phyloP scores from a whole-genome alignment of 352 stramenopile genomes.

The Phytophthora boehmeriae region DNA sequence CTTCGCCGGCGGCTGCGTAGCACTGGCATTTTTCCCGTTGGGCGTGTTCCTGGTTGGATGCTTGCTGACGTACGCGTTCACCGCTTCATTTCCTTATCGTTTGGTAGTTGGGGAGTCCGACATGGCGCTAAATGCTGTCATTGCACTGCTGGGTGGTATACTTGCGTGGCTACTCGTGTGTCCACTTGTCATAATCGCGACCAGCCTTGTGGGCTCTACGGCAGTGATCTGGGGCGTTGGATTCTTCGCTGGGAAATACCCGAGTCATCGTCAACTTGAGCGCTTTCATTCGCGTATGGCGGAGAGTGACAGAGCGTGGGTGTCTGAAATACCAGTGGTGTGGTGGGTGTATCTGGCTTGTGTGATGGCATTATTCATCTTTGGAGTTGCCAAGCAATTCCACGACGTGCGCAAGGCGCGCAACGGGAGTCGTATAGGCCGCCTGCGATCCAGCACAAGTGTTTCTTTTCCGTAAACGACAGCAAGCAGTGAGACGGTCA shows the following conservation, averaged over 20 bases:
- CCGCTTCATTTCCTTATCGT: constrained; percentile 46
- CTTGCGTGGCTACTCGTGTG: constrained; percentile 67
- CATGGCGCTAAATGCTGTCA: constrained; percentile 38
- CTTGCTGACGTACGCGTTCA: constrained; percentile 44
- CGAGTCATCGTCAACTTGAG: constrained; percentile 58
- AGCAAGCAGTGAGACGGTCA: background rate
- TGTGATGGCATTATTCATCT: constrained; percentile 49
- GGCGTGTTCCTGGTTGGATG: constrained; percentile 57
- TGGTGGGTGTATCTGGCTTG: constrained; percentile 76
- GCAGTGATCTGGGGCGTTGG: constrained; percentile 62
- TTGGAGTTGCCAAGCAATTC: constrained; percentile 45
- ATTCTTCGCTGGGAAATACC: constrained; percentile 76
- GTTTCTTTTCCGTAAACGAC: constrained; percentile 13
- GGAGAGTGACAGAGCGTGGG: constrained; percentile 23
- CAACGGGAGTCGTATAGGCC: constrained; percentile 22
- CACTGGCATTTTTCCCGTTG: constrained; percentile 51
- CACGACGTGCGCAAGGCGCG: constrained; percentile 22
- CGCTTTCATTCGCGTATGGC: constrained; percentile 38
- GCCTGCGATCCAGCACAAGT: constrained; percentile 23
- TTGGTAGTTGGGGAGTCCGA: constrained; percentile 36
- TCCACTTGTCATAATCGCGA: constrained; percentile 59
- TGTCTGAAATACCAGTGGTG: constrained; percentile 48
- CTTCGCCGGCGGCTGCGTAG: constrained; percentile 40
- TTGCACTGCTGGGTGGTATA: constrained; percentile 45
- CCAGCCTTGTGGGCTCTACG: constrained; percentile 63